phyloP scores from a whole-genome alignment of 2,329 filamentous ascomycete genomes.

The Nemania sp. region DNA sequence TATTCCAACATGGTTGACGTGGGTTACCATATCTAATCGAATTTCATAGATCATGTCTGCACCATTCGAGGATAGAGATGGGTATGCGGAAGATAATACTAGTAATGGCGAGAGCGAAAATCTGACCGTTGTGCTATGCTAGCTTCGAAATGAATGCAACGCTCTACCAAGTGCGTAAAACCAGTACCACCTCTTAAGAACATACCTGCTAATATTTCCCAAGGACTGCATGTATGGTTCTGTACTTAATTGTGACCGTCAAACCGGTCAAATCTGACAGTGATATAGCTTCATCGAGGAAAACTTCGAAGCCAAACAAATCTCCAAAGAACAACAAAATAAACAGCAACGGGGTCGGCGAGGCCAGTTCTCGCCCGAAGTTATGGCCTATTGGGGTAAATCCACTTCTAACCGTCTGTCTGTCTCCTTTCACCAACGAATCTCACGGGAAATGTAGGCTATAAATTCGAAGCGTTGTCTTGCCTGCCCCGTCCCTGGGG shows the following conservation, averaged over 20 bases:
- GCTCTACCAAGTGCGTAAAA: slow-evolving; percentile 78
- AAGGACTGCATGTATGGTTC: slow-evolving; percentile 66
- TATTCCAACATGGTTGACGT: background rate
- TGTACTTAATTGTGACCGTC: background rate
- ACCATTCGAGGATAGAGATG: slow-evolving; percentile 84
- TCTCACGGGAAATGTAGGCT: slow-evolving; percentile 67
- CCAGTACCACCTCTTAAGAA: slow-evolving; percentile 19
- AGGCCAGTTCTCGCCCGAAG: slow-evolving; percentile 70
- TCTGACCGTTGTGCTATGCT: slow-evolving; percentile 16
- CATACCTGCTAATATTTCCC: slow-evolving; percentile 38
- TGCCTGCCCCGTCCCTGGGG: slow-evolving; percentile 82
- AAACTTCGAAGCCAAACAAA: slow-evolving; percentile 78
- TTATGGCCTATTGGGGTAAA: slow-evolving; percentile 93
- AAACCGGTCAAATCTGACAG: slow-evolving; percentile 26
- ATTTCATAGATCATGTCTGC: slow-evolving; percentile 79
- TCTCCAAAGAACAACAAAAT: slow-evolving; percentile 69
- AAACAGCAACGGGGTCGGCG: slow-evolving; percentile 61
- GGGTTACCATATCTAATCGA: slow-evolving; percentile 24
- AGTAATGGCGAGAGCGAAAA: background rate
- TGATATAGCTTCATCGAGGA: slow-evolving; percentile 87
- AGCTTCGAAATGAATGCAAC: slow-evolving; percentile 98
- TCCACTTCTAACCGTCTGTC: background rate
- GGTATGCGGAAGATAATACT: slow-evolving; percentile 61
- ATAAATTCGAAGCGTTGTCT: slow-evolving; percentile 93
- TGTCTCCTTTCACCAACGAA: background rate